phyloP scores from a whole-genome alignment of 306 rosid species.

The Amphicarpaea edgeworthii region DNA sequence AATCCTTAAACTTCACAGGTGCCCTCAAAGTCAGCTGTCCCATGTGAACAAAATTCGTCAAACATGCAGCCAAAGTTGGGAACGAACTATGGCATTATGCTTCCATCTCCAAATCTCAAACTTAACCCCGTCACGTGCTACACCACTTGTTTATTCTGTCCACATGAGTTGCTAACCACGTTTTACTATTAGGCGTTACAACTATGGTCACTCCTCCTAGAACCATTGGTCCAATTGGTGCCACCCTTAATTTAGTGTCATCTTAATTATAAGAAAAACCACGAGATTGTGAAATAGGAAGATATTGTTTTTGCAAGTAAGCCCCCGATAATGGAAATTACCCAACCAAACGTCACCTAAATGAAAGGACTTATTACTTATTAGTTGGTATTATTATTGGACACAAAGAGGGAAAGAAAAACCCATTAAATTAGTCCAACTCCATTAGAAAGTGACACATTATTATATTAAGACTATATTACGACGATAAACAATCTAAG shows the following conservation, averaged over 20 bases:
- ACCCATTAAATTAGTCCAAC: constrained; percentile 15
- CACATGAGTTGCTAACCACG: too few species aligned
- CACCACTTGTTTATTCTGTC: neutral
- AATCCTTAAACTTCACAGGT: constrained; percentile 31
- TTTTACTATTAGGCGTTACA: too few species aligned
- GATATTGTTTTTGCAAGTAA: constrained; percentile 3
- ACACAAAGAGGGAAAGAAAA: neutral
- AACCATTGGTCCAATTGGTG: neutral
- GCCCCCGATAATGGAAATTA: neutral
- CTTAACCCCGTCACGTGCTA: neutral
- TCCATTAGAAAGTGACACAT: neutral
- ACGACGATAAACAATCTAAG: too few species aligned
- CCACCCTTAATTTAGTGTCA: neutral
- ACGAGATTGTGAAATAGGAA: neutral
- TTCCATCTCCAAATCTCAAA: constrained; percentile 14
- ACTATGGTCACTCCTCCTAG: neutral
- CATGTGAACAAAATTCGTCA: constrained; percentile 26
- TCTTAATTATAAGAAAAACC: neutral
- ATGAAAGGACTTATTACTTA: neutral
- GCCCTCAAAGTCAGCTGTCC: constrained; percentile 8
- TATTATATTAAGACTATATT: too few species aligned
- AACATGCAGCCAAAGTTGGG: neutral
- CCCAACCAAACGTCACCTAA: neutral
- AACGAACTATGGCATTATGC: too few species aligned
- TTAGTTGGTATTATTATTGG: neutral